Evolutionary conservation across 768 basidiomycete species (phyloP).

Genomic region (Tricholoma furcatifolium): DNA sequence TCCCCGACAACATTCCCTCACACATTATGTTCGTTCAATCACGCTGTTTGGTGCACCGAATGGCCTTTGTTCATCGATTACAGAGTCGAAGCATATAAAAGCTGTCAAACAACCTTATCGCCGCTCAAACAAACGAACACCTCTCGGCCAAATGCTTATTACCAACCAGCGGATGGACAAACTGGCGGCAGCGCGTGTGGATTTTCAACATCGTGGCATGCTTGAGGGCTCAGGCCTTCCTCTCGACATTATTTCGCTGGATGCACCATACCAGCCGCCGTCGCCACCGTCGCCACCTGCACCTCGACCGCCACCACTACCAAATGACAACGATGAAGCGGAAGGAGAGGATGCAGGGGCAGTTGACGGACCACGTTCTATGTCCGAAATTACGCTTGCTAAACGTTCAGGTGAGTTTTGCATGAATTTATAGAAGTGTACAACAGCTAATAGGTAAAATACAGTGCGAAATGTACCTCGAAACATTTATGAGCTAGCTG

Average conservation of each 20-base stretch:
- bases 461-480: neutral
- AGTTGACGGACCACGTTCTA: slow-evolving; percentile 4
- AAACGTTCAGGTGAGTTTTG: slow-evolving; percentile 6
- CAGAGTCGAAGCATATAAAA: no score
- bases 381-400: slow-evolving; percentile 4
- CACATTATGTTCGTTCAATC: neutral
- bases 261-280: neutral
- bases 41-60: slow-evolving; percentile 9
- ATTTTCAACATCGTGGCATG: no score
- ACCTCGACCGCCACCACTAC: neutral
- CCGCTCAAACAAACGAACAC: slow-evolving; percentile 12
- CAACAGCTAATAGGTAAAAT: no score
- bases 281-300: neutral
- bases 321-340: neutral
- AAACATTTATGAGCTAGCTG: slow-evolving; percentile 12
- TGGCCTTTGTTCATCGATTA: no score
- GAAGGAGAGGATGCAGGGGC: no score
- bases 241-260: neutral
- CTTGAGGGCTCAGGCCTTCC: neutral
- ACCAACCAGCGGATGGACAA: no score
- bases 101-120: slow-evolving; percentile 23
- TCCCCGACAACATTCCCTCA: slow-evolving; percentile 20
- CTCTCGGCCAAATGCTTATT: slow-evolving; percentile 15
- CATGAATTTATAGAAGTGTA: neutral
- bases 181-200: neutral